Base-by-base conservation (phyloP, 371 early-diverging fungal genomes). In the Synchytrium microbalum region DNA sequence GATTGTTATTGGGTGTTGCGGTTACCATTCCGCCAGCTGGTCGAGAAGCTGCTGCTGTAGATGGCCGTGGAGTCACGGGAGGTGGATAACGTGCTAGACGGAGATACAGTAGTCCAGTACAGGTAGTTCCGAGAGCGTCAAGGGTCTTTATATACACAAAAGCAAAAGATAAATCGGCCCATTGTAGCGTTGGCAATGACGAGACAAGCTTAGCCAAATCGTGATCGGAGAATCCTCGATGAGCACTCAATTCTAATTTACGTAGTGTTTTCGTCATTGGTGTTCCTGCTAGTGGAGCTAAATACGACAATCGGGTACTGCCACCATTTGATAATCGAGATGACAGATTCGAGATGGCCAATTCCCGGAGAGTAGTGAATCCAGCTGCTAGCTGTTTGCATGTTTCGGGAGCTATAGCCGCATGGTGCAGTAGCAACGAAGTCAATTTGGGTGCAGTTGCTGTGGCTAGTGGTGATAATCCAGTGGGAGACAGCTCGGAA, bases 151-250 rank as follows among this genome's bases (percentile, higher is more conserved):
- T 72, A 55, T 60, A 75, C 23, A 71, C 71, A 66, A 72, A 72
- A 58, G 67, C 32, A 58, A 75, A 75, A 23, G 54, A 59, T 60
- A 75, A 69, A 61, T 75, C 72, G n/a, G 70, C 71, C 75, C 75
- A 72, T 64, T 72, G 58, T 32, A n/a, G 23, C 24, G 30, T 30
- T 10, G 57, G 57, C 16, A 8, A 57, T 26, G 23, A 14, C n/a
- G 57, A 13, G 14, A 23, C 14, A 10, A 57, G 10, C 14, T 13
- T 23, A 26, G 57, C 57, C 13, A 54, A 51, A 54, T 72, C 75
- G 32, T 54, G 52, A 33, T 75, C 75, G 13, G 24, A 32, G 51
- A 75, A 75, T 2, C 75, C 72, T 23, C 26, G 14, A 54, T 51
- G 29, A 32, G 65, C 64, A 5, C 64, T 28, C 10, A 75, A 62